A percentile compares a stretch with the other conserved stretches of the same genome.
phyloP scores from a whole-genome alignment of 139 green algal genomes.

The Volvox africanus region DNA sequence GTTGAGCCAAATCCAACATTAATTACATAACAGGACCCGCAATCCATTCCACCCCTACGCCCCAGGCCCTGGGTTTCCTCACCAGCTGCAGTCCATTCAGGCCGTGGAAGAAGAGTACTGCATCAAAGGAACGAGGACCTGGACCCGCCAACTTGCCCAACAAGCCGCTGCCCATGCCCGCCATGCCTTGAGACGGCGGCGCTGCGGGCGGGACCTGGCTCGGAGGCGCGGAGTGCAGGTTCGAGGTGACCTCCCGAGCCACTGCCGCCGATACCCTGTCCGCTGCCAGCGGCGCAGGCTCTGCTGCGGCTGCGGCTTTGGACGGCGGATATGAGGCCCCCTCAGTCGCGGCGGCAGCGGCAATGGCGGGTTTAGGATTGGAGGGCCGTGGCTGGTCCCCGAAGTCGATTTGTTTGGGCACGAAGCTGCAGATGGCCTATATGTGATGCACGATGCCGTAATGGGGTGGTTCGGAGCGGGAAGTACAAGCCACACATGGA shows the following conservation, averaged over 20 bases:
- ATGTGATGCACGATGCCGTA: neutral
- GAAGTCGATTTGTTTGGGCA: conserved; percentile 49
- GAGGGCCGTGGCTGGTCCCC: neutral
- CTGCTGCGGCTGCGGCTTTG: neutral
- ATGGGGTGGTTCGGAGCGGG: too few relatives aligned
- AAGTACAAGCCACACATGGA: too few relatives aligned
- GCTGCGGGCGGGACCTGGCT: neutral
- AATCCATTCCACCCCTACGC: too few relatives aligned
- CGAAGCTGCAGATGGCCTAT: conserved; percentile 61
- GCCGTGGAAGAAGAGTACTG: conserved; percentile 75
- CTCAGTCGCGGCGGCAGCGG: neutral
- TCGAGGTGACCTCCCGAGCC: too few relatives aligned
- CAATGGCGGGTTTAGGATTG: neutral
- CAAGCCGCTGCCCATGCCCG: neutral
- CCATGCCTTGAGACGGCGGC: neutral
- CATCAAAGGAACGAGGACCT: conserved; percentile 17
- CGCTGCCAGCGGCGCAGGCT: too few relatives aligned
- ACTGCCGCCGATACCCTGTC: neutral
- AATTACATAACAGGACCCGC: too few relatives aligned
- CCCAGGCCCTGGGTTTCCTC: neutral
- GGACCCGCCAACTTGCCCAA: neutral
- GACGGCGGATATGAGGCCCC: neutral
- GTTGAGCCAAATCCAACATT: too few relatives aligned
- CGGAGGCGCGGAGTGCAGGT: neutral
- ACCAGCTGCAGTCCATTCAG: conserved; percentile 65